Percentiles rank a stretch among this genome's conserved stretches.
phyloP scores from a whole-genome alignment of 768 basidiomycete genomes.

The Ramaria sp. region DNA sequence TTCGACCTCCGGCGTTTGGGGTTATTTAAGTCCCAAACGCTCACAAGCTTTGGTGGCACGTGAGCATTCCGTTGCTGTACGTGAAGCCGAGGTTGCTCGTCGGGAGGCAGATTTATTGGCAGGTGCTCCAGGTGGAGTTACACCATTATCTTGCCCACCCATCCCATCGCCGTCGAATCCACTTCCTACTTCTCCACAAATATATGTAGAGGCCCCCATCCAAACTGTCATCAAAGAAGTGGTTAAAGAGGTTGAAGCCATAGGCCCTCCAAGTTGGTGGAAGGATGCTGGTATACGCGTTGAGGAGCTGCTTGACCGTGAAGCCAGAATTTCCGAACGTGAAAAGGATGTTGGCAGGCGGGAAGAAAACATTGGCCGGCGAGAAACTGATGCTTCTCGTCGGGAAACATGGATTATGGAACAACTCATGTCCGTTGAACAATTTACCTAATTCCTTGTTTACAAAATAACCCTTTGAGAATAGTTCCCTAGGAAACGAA shows the following conservation, averaged over 20 bases:
- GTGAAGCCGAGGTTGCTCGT: conserved; percentile 82
- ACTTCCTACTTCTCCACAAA: conserved; percentile 25
- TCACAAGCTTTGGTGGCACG: conserved; percentile 70
- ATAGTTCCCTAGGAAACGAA: conserved; percentile 60
- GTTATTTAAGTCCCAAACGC: conserved; percentile 72
- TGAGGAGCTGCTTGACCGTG: conserved; percentile 76
- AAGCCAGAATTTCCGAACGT: conserved; percentile 74
- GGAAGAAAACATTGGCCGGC: conserved; percentile 74
- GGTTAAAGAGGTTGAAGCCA: conserved; percentile 54
- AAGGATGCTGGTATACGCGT: conserved; percentile 54
- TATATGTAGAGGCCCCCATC: conserved; percentile 26
- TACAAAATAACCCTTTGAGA: conserved; percentile 8
- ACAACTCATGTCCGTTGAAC: conserved; percentile 64
- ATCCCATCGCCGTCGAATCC: conserved; percentile 25
- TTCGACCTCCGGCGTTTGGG: conserved; percentile 39
- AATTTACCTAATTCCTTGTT: conserved; percentile 2
- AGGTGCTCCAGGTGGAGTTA: conserved; percentile 72
- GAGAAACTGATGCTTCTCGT: conserved; percentile 79
- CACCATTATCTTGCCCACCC: conserved; percentile 12
- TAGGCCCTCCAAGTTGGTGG: conserved; percentile 74
- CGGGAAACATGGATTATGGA: conserved; percentile 92
- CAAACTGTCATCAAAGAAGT: conserved; percentile 86
- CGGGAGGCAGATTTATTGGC: conserved; percentile 79
- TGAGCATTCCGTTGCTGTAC: conserved; percentile 67
- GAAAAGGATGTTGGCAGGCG: conserved; percentile 81